Base-by-base conservation (phyloP, 2,329 filamentous ascomycete species). In the Penicillium olsonii region DNA sequence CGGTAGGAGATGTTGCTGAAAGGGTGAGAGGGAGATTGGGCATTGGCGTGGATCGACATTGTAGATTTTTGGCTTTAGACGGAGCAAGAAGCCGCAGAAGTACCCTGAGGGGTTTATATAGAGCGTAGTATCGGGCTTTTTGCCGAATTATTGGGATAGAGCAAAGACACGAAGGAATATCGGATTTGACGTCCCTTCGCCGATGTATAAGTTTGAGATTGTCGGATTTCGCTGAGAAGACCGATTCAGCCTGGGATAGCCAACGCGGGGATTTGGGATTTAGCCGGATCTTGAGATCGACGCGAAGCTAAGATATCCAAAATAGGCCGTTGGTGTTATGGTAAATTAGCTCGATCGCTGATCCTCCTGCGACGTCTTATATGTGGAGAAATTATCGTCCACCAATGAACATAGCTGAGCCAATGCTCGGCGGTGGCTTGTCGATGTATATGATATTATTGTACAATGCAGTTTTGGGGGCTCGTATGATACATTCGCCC, bases 41-140 rank as follows among this genome's bases (percentile, higher is more conserved):
- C 63, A 43, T 67, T 67, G 15, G 65, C 65, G 20, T 64, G 55
- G 37, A 64, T 53, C 9, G 65, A 67, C 65, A 67, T 67, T 19
- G 10, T 54, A 29, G 17, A 7, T 40, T 17, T 11, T 11, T 12
- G 27, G 12, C 9, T 31, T 5, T 5, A 14, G 10, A 31, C 14
- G 4, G 27, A 31, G 27, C 22, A 24, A 24, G 22, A 24, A 24
- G 22, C 22, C 5, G 22, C 22, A 5, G 22, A 5, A 8, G 8
- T 24, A 24, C 5, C 8, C 22, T 8, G 4, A 24, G 22, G 22
- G 22, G 4, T 10, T 31, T 45, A 29, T 45, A 45, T 40, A 40
- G 24, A 45, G 17, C 24, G 15, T 40, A 7, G 3, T n/a, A 14
- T 37, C 42, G 27, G 47, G 14, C 17, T 35, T 17, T 26, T 49